Evolutionary conservation across 352 stramenopile species (phyloP), one percentile per base, ranked within the genome.

Genomic region (Pythium rhizo-oryzae): DNA sequence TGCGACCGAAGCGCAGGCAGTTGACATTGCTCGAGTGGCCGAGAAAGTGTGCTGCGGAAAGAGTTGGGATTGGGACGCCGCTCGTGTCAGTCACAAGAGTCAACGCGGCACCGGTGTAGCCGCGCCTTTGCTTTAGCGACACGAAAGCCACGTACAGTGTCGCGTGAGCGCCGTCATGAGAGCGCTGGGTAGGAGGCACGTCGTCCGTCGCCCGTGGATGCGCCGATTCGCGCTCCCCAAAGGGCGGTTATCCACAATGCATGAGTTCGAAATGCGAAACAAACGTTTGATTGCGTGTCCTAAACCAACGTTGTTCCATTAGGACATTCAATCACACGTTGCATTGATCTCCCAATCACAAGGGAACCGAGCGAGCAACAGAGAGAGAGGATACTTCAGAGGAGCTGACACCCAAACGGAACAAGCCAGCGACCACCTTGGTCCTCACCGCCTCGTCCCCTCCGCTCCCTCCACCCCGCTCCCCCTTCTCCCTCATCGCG

Each of bases 21-120:
- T 93, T 95, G 72, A 95, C 85, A 65, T 82, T 89, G 78, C 75
- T 90, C 19, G 85, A 89, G 58, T 95, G 87, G 25, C 78, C 87
- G 57, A 93, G 67, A 70, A 95, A 93, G 63, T 93, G 82, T 16
- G 87, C 87, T 95, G 50, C 33, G 28, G 33, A 57, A 15, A 19
- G 16, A 33, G 23, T 39, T 33, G 28, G 18, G 21, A 47, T 47
- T n/a, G 41, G 1, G 35, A 41, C 35, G 35, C 12, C 35, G 12
- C 41, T 12, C 13, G 41, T 47, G 41, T 47, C 41, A 47, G 41
- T 19, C 15, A n/a, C 9, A n/a, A 8, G 11, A 21, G 18, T 47
- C 41, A 47, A n/a, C 1, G 41, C 18, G 35, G 9, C 28, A 6
- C 28, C 28, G 28, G n/a, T n/a, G n/a, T n/a, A n/a, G n/a, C n/a